These are phyloP conservation scores for Sordaria brevicollis DNA, from an alignment of 495 filamentous ascomycete genomes.

Conservation along the genomic window DNA sequence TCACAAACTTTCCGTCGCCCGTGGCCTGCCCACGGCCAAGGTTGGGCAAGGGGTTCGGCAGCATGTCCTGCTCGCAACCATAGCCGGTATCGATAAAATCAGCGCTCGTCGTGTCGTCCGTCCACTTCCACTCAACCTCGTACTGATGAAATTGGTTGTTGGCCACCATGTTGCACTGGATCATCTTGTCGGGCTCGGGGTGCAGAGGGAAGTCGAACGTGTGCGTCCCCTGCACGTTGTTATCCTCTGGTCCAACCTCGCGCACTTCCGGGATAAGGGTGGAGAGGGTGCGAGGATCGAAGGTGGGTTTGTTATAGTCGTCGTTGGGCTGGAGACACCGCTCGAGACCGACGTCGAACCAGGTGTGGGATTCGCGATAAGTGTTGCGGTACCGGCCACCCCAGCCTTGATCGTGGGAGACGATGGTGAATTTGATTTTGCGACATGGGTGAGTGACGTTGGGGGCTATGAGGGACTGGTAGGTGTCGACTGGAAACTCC, in stretches of 20 bases:
- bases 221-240: not conserved
- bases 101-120: constrained; percentile 32
- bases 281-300: not conserved
- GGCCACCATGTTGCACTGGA: constrained; percentile 46
- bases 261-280: constrained; percentile 1
- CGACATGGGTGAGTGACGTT: constrained; percentile 35
- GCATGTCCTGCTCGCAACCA: not conserved
- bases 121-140: constrained; percentile 46
- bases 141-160: constrained; percentile 24
- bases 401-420: constrained; percentile 60
- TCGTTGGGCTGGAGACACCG: constrained; percentile 15
- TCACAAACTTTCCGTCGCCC: constrained; percentile 45
- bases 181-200: constrained; percentile 25
- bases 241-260: constrained; percentile 10
- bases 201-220: constrained; percentile 30
- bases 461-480: constrained; percentile 20
- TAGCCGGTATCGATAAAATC: not conserved
- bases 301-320: not conserved
- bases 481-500: constrained; percentile 21
- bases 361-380: constrained; percentile 53
- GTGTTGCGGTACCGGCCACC: constrained; percentile 27
- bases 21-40: constrained; percentile 44
- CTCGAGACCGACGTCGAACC: constrained; percentile 58
- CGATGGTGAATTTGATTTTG: constrained; percentile 55
- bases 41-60: constrained; percentile 30